Conservation (phyloP, 495 filamentous ascomycete genomes). For the Trichoderma reesei region DNA sequence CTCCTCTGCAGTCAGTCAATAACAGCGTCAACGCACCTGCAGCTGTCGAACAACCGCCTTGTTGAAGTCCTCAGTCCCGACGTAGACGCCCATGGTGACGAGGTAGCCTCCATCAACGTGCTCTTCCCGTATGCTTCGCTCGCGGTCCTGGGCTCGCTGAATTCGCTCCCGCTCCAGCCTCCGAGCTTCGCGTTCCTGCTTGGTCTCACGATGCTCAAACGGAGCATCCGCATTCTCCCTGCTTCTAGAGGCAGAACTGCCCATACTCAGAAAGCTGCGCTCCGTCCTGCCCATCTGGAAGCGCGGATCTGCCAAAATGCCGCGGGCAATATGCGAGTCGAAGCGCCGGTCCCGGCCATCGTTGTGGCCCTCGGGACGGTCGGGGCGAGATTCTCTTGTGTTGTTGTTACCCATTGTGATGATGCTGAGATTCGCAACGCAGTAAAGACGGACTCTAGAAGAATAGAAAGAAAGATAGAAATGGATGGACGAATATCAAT, state of each 20-base stretch:
- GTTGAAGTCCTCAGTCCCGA: slow-evolving; percentile 84
- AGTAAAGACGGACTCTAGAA: background rate
- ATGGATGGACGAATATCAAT: background rate
- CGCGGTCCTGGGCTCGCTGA: slow-evolving; percentile 67
- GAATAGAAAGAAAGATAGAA: background rate
- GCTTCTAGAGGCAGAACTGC: slow-evolving; percentile 15
- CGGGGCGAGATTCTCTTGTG: slow-evolving; percentile 45
- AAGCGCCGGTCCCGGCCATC: slow-evolving; percentile 1
- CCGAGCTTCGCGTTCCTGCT: slow-evolving; percentile 80
- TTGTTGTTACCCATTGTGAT: slow-evolving; percentile 42
- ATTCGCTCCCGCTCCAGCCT: slow-evolving; percentile 72
- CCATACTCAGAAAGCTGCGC: slow-evolving; percentile 18
- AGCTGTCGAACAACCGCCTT: slow-evolving; percentile 83
- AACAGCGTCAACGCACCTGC: slow-evolving; percentile 50
- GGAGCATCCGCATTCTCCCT: slow-evolving; percentile 23
- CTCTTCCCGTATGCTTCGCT: slow-evolving; percentile 87
- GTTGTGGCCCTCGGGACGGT: slow-evolving; percentile 23
- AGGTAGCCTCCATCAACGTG: slow-evolving; percentile 90
- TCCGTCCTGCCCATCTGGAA: slow-evolving; percentile 21
- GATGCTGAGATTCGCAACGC: background rate
- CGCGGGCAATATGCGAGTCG: background rate
- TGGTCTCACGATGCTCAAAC: slow-evolving; percentile 65
- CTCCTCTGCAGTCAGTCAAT: background rate
- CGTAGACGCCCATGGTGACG: slow-evolving; percentile 90
- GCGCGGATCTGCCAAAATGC: slow-evolving; percentile 14